Percentiles rank a stretch among this genome's conserved stretches.
These are phyloP conservation scores for Suillus lakei DNA, from an alignment of 768 basidiomycete genomes.

Conservation along the genomic window DNA sequence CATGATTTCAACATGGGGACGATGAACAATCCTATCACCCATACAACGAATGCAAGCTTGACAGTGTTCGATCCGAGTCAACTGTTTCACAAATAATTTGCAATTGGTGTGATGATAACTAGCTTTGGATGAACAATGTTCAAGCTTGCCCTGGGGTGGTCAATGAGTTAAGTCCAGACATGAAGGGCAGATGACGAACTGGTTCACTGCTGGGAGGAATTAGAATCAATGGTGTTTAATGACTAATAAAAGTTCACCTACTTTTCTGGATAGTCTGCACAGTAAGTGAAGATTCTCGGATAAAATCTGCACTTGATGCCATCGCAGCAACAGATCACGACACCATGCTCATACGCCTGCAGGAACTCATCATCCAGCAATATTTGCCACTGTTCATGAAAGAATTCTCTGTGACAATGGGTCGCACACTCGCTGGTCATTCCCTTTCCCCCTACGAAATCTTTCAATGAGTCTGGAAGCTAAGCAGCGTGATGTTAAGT, in stretches of 20 bases:
- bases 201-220: constrained; percentile 29
- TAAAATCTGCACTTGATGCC: constrained; percentile 21
- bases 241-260: constrained; percentile 10
- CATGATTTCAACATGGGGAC: not conserved
- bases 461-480: not conserved
- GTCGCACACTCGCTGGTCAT: not conserved
- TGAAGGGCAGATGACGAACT: too few relatives aligned
- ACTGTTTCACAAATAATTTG: not conserved
- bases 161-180: too few relatives aligned
- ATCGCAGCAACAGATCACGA: constrained; percentile 21
- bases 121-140: constrained; percentile 12
- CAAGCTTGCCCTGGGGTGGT: constrained; percentile 15
- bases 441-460: not conserved
- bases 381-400: constrained; percentile 23
- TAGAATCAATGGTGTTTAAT: not conserved
- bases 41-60: constrained; percentile 11
- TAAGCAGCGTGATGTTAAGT: not conserved
- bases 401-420: constrained; percentile 21
- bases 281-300: constrained; percentile 26
- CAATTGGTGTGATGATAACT: not conserved
- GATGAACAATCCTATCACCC: not conserved
- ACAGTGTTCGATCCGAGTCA: constrained; percentile 5
- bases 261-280: constrained; percentile 35
- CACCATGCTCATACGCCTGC: constrained; percentile 25
- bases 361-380: constrained; percentile 27